Evolutionary conservation across 2,329 filamentous ascomycete species (phyloP), one percentile per base, ranked within the genome.

Genomic region (Pseudomassariella vexata): DNA sequence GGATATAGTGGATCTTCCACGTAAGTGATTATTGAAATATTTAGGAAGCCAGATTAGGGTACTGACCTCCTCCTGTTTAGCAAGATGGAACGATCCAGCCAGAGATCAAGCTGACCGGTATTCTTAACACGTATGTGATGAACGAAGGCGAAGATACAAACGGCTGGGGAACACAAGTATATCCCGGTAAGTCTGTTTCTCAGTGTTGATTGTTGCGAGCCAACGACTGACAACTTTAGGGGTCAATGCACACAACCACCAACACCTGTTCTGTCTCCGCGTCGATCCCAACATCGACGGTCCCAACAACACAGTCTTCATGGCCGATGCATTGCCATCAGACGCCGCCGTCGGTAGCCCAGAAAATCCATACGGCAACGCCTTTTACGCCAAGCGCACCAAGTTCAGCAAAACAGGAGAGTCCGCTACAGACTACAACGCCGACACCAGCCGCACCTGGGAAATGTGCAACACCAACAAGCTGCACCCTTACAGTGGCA

Each of bases 161-260:
- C 19, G 86, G 85, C 38, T 95, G 86, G 85, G 89, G 89, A 35
- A 94, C 88, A 0, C 82, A 94, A 57, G 89, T 95, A 7, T 92
- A 90, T 51, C 85, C 86, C 0, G 81, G 58, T 48, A 47, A 32
- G 45, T 19, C 36, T 11, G n/a, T 23, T 42, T 48, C 36, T n/a
- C n/a, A n/a, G n/a, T n/a, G n/a, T n/a, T n/a, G n/a, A n/a, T n/a
- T n/a, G n/a, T n/a, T n/a, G n/a, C n/a, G n/a, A n/a, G n/a, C n/a
- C n/a, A n/a, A n/a, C n/a, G n/a, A n/a, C n/a, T n/a, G n/a, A n/a
- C n/a, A 48, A 29, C 35, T 26, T 26, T 32, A 48, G 68, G 85
- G 24, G 87, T 95, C 51, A 94, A 95, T 50, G 89, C 89, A 1
- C 89, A 95, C 63, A 95, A 95, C 64, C 89, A 95, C 59, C 88